These are phyloP conservation scores for Metschnikowia gelsemii DNA, from an alignment of 805 yeast species.

Conservation along the genomic window DNA sequence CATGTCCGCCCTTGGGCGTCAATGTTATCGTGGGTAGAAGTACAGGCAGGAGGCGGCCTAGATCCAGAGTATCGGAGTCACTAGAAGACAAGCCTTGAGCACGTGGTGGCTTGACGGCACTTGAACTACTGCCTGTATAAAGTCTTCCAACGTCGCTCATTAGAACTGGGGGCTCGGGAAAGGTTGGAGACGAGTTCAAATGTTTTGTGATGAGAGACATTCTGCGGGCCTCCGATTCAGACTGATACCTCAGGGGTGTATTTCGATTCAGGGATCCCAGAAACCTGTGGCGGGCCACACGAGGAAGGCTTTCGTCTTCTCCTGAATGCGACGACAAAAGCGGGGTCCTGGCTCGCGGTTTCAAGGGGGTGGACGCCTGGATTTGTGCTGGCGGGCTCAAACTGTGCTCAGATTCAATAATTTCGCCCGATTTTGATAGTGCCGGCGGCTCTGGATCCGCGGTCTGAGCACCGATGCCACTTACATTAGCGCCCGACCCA, in stretches of 20 bases:
- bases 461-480: too few species aligned
- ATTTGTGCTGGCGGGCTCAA: slow-evolving; percentile 8
- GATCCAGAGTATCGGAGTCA: slow-evolving; percentile 10
- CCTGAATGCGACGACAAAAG: slow-evolving; percentile 9
- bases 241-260: slow-evolving; percentile 12
- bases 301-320: slow-evolving; percentile 2
- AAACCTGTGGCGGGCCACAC: not conserved
- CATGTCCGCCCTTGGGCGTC: slow-evolving; percentile 12
- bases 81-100: slow-evolving; percentile 4
- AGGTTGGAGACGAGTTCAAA: slow-evolving; percentile 42
- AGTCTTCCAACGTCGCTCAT: slow-evolving; percentile 34
- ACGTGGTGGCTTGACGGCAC: slow-evolving; percentile 6
- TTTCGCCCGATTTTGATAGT: not conserved
- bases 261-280: slow-evolving; percentile 8
- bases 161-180: slow-evolving; percentile 45
- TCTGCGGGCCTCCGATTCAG: slow-evolving; percentile 13
- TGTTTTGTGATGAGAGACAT: slow-evolving; percentile 37
- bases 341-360: slow-evolving; percentile 10
- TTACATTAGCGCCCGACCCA: too few species aligned
- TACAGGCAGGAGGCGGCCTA: slow-evolving; percentile 21
- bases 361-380: slow-evolving; percentile 15
- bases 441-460: not conserved
- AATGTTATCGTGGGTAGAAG: slow-evolving; percentile 10
- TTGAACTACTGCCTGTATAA: slow-evolving; percentile 18
- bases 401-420: not conserved